These are phyloP conservation scores for Fusarium sarcochroum DNA, from an alignment of 2,329 filamentous ascomycete species.

Conservation along the genomic window DNA sequence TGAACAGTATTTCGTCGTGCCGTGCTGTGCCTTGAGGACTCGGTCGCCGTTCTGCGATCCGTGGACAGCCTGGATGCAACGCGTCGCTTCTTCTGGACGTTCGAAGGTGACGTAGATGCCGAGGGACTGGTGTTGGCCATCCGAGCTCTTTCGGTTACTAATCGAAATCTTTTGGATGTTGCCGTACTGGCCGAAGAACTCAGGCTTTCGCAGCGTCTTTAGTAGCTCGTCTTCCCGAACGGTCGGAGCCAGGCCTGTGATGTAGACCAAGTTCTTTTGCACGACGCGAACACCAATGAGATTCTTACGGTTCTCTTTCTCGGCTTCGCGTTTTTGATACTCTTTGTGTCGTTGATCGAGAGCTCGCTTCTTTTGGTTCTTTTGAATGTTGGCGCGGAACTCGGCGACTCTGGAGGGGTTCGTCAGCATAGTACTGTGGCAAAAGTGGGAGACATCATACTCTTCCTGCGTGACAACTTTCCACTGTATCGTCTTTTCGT, in stretches of 20 bases:
- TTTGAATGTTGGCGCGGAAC: slow-evolving; percentile 83
- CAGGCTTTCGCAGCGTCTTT: slow-evolving; percentile 87
- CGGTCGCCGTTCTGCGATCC: slow-evolving; percentile 92
- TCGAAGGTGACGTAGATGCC: slow-evolving; percentile 99
- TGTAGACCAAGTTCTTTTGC: slow-evolving; percentile 98
- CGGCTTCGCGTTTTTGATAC: slow-evolving; percentile 94
- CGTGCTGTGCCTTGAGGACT: slow-evolving; percentile 81
- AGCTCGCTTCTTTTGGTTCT: slow-evolving; percentile 93
- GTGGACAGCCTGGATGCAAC: slow-evolving; percentile 92
- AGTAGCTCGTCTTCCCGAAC: slow-evolving; percentile 93
- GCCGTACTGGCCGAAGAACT: slow-evolving; percentile 98
- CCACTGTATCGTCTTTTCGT: slow-evolving; percentile 97
- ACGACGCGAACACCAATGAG: slow-evolving; percentile 95
- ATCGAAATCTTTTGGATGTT: slow-evolving; percentile 99
- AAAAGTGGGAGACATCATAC: slow-evolving; percentile 66
- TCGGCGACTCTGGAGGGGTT: slow-evolving; percentile 72
- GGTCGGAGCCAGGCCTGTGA: slow-evolving; percentile 92
- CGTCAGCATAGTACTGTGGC: slow-evolving; percentile 36
- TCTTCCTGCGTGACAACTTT: slow-evolving; percentile 96
- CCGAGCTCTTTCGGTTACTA: slow-evolving; percentile 88
- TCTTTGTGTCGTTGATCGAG: slow-evolving; percentile 90
- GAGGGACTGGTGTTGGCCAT: slow-evolving; percentile 85
- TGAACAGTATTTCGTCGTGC: slow-evolving; percentile 98
- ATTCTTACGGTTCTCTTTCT: slow-evolving; percentile 95
- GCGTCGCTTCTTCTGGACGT: slow-evolving; percentile 88